Conservation (phyloP, 371 early-diverging fungal species). For the Fennellomyces sp. region DNA sequence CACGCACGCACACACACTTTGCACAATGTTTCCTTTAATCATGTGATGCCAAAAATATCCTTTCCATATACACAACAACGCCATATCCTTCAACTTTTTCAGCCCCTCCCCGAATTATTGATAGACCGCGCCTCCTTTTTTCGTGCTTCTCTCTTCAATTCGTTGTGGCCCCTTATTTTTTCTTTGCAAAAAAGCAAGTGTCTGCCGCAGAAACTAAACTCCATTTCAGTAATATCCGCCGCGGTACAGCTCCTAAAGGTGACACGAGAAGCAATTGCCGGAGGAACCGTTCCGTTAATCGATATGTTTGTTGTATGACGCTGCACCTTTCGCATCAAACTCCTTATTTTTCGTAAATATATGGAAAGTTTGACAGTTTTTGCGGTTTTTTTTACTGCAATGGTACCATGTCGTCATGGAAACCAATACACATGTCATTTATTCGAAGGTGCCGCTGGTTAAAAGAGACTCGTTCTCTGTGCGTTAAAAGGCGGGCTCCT, state of each 20-base stretch:
- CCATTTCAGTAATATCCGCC: neutral
- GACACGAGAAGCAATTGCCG: neutral
- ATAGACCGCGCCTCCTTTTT: neutral
- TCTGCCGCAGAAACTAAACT: neutral
- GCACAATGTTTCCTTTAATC: too few species aligned
- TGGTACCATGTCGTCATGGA: too few species aligned
- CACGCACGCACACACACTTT: neutral
- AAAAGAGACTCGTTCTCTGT: too few species aligned
- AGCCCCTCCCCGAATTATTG: neutral
- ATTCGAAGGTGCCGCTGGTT: neutral
- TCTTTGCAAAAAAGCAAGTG: neutral
- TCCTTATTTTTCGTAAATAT: too few species aligned
- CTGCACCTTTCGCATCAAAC: too few species aligned
- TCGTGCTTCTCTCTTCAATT: neutral
- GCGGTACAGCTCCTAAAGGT: neutral
- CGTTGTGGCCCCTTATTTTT: neutral
- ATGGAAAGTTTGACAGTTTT: slow-evolving; percentile 6
- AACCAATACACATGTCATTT: too few species aligned
- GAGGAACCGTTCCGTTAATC: slow-evolving; percentile 2
- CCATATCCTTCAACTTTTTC: too few species aligned
- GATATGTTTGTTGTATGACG: too few species aligned
- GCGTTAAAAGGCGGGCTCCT: too few species aligned
- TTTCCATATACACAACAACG: too few species aligned
- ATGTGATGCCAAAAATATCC: neutral
- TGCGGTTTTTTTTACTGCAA: too few species aligned